A percentile compares a stretch with the other conserved stretches of the same genome.
These are phyloP conservation scores for Rosellinia necatrix DNA, from an alignment of 2,329 filamentous ascomycete genomes.

Conservation along the genomic window DNA sequence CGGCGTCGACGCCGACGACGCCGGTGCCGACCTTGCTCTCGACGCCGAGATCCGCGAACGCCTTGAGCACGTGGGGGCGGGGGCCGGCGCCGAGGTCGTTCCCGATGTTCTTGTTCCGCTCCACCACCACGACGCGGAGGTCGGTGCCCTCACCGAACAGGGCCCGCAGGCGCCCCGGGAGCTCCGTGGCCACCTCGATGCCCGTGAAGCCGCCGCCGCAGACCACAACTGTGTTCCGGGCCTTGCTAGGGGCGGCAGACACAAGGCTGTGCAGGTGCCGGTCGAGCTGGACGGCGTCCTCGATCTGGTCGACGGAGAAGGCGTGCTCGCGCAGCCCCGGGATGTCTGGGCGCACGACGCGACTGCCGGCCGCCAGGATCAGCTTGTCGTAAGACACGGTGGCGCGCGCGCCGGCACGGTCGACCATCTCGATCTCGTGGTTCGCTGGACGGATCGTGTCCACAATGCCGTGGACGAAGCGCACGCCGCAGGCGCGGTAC, in stretches of 20 bases:
- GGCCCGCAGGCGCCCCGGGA: constrained; percentile 20
- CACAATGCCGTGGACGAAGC: constrained; percentile 22
- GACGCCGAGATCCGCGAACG: constrained; percentile 16
- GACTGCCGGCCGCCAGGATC: constrained; percentile 25
- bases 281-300: constrained; percentile 26
- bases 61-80: constrained; percentile 20
- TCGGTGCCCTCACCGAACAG: constrained; percentile 14
- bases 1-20: constrained; percentile 14
- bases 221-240: constrained; percentile 26
- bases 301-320: constrained; percentile 26
- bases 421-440: constrained; percentile 16
- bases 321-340: constrained; percentile 17
- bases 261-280: constrained; percentile 24
- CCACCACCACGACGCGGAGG: constrained; percentile 19
- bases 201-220: constrained; percentile 26
- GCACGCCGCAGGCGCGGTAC: constrained; percentile 22
- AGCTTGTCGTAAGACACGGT: constrained; percentile 20
- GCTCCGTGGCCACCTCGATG: constrained; percentile 25
- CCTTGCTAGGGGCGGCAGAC: constrained; percentile 19
- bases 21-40: constrained; percentile 12
- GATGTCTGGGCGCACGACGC: constrained; percentile 18
- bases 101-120: constrained; percentile 17
- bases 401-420: constrained; percentile 5
- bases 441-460: constrained; percentile 16
- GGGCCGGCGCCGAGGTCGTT: constrained; percentile 11